Evolutionary conservation across 148 eudicot genomes (phyloP).

Genomic region (Rhododendron ovatum): DNA sequence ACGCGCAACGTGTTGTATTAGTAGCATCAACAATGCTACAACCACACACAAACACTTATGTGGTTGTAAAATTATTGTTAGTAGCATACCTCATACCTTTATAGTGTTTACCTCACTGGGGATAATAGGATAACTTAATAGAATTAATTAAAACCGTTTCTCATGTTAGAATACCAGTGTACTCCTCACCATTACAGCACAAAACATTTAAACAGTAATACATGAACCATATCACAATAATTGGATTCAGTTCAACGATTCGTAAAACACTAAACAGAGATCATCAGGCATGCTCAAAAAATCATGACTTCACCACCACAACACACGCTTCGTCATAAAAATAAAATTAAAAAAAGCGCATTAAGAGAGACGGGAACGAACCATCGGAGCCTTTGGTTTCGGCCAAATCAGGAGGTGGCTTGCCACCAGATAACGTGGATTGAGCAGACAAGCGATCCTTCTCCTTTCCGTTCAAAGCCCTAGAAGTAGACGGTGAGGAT

Average conservation of each 20-base stretch:
- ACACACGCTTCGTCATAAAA: no score
- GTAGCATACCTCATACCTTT: no score
- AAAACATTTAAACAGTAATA: not conserved
- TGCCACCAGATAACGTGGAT: conserved; percentile 22
- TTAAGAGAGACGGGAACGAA: not conserved
- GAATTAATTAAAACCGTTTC: not conserved
- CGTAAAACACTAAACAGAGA: not conserved
- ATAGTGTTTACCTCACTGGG: not conserved
- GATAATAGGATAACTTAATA: not conserved
- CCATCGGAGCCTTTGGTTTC: conserved; percentile 4
- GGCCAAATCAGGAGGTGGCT: conserved; percentile 14
- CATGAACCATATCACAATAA: not conserved
- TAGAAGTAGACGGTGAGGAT: conserved; percentile 54
- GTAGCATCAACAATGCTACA: no score
- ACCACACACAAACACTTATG: no score
- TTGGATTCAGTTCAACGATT: not conserved
- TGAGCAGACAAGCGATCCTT: conserved; percentile 35
- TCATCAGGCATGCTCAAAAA: not conserved
- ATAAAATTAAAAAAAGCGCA: no score
- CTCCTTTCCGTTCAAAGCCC: conserved; percentile 33
- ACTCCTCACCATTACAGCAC: not conserved
- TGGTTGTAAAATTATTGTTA: no score
- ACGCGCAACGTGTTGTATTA: no score
- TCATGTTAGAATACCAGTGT: not conserved
- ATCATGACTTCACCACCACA: not conserved